Evolutionary conservation across 2,329 filamentous ascomycete species (phyloP).

Genomic region (Thielaviopsis cerberus): DNA sequence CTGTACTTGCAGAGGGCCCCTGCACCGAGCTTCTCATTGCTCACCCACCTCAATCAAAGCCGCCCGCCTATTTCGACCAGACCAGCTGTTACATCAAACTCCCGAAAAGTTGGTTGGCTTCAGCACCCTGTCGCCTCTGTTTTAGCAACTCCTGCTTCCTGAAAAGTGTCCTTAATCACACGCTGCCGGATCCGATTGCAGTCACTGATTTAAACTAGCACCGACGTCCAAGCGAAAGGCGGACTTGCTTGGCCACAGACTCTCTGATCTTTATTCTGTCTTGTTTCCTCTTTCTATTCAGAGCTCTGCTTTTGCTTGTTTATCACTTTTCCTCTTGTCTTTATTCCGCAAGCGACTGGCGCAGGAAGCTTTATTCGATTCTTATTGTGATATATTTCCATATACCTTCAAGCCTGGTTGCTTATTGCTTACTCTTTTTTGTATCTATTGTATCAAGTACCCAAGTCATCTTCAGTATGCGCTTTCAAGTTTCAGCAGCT

Average conservation of each 20-base stretch:
- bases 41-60: too few relatives aligned
- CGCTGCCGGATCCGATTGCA: background rate
- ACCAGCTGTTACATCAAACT: too few relatives aligned
- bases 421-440: background rate
- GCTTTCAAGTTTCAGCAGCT: slow-evolving; percentile 9
- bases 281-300: background rate
- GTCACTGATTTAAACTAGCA: background rate
- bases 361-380: background rate
- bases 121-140: slow-evolving; percentile 6
- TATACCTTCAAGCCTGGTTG: background rate
- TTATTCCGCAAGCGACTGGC: background rate
- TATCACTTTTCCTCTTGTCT: background rate
- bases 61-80: too few relatives aligned
- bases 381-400: background rate
- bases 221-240: background rate
- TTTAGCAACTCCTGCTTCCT: background rate
- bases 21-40: too few relatives aligned
- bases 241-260: background rate
- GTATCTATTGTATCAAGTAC: background rate
- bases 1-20: too few relatives aligned
- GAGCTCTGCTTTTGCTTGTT: background rate
- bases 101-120: background rate
- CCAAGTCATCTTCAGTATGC: too few relatives aligned
- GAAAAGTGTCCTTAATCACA: slow-evolving; percentile 12
- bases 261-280: background rate